Percentiles rank a stretch among this genome's conserved stretches.
These are phyloP conservation scores for Paramecium biaurelia DNA, from an alignment of 73 alveolate genomes.

Conservation along the genomic window DNA sequence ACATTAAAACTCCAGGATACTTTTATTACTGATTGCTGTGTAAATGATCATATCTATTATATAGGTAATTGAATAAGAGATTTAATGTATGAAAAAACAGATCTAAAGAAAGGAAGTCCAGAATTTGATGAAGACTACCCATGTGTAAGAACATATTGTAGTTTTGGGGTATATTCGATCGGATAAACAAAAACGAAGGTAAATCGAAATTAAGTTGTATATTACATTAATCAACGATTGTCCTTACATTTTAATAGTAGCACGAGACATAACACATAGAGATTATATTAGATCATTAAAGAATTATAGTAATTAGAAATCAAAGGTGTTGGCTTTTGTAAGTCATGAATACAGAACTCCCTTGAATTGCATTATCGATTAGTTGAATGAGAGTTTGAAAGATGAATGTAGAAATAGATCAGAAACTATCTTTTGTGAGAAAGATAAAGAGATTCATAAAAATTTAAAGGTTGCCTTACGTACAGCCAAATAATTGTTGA, in stretches of 20 bases:
- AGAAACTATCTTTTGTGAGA: not conserved
- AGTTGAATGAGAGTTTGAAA: not conserved
- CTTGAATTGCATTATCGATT: not conserved
- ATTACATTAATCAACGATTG: not conserved
- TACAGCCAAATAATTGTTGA: constrained; percentile 43
- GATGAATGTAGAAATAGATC: not conserved
- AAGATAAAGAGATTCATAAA: not conserved
- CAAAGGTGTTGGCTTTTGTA: not conserved
- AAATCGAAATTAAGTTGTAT: not conserved
- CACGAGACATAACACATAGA: constrained; percentile 16
- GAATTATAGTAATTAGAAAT: not conserved
- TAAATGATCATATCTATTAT: not conserved
- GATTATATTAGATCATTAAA: not conserved
- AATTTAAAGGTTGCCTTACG: not conserved
- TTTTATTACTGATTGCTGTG: not conserved
- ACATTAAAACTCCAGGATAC: not conserved
- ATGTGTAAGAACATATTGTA: not conserved
- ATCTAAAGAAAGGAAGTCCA: not conserved
- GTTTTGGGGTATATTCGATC: not conserved
- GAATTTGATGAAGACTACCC: not conserved
- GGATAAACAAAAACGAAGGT: not conserved
- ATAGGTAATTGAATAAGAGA: not conserved
- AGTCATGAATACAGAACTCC: constrained; percentile 64
- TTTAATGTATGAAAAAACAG: not conserved
- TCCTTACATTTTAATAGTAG: not conserved